Percentiles rank a stretch among this genome's conserved stretches.
phyloP scores from a whole-genome alignment of 2,329 filamentous ascomycete genomes.

The Cytospora schulzeri region DNA sequence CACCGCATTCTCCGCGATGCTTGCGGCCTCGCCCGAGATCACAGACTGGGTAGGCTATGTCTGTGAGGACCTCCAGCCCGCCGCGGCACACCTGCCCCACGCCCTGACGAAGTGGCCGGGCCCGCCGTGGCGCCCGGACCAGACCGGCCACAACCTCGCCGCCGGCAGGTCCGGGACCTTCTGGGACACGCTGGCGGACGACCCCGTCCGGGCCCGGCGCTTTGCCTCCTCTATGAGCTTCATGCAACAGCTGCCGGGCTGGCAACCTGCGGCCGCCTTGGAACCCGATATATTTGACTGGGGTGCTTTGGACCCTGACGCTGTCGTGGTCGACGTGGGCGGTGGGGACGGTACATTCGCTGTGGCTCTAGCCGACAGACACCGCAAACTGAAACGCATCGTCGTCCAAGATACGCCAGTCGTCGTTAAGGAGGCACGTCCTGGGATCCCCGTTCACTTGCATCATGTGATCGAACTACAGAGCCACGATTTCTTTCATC shows the following conservation, averaged over 20 bases:
- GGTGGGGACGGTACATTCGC: background rate
- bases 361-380: background rate
- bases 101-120: background rate
- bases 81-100: background rate
- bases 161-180: background rate
- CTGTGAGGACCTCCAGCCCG: background rate
- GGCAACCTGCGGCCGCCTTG: background rate
- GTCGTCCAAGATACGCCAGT: slow-evolving; percentile 5
- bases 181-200: background rate
- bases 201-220: background rate
- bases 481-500: background rate
- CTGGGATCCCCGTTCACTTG: background rate
- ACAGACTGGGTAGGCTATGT: background rate
- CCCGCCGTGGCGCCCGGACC: background rate
- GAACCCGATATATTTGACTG: background rate
- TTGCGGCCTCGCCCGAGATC: background rate
- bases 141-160: slow-evolving; percentile 4
- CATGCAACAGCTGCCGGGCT: background rate
- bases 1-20: slow-evolving; percentile 2
- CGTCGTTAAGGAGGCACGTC: background rate
- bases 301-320: background rate
- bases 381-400: background rate
- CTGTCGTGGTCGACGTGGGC: slow-evolving; percentile 3
- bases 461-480: background rate
- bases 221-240: slow-evolving; percentile 1